These are phyloP conservation scores for Candida broadrunensis DNA, from an alignment of 805 yeast species.

Conservation along the genomic window DNA sequence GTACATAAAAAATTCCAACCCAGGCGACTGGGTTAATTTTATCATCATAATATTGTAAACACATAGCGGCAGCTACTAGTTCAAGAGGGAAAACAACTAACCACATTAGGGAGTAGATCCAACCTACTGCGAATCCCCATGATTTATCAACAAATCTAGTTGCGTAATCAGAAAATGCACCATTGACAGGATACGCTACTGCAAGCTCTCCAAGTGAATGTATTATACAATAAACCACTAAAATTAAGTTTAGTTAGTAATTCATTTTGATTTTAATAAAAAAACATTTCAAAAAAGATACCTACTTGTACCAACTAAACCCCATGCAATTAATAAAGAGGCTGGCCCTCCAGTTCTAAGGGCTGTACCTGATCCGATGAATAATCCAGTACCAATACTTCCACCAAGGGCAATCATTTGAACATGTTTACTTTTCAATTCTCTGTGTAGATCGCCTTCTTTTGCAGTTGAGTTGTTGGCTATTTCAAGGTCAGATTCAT, in stretches of 20 bases:
- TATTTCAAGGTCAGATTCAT: slow-evolving; percentile 25
- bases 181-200: slow-evolving; percentile 40
- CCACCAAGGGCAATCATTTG: slow-evolving; percentile 74
- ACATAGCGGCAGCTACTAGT: slow-evolving; percentile 37
- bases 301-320: slow-evolving; percentile 53
- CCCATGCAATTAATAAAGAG: slow-evolving; percentile 51
- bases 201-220: slow-evolving; percentile 68
- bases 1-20: slow-evolving; percentile 32
- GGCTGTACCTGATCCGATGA: slow-evolving; percentile 46
- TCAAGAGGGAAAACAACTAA: slow-evolving; percentile 34
- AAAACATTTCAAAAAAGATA: too few relatives aligned
- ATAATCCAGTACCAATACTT: slow-evolving; percentile 62
- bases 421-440: slow-evolving; percentile 45
- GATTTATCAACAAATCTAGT: slow-evolving; percentile 35
- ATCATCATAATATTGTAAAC: slow-evolving; percentile 32
- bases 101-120: slow-evolving; percentile 40
- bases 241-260: too few relatives aligned
- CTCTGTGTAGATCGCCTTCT: slow-evolving; percentile 40
- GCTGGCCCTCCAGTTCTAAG: slow-evolving; percentile 43
- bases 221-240: slow-evolving; percentile 53
- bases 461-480: slow-evolving; percentile 30
- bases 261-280: too few relatives aligned
- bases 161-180: slow-evolving; percentile 39
- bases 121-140: slow-evolving; percentile 41
- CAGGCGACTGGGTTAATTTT: slow-evolving; percentile 35